A percentile compares a stretch with the other conserved stretches of the same genome.
These are phyloP conservation scores for Aspergillus proliferans DNA, from an alignment of 2,329 filamentous ascomycete genomes.

Conservation along the genomic window DNA sequence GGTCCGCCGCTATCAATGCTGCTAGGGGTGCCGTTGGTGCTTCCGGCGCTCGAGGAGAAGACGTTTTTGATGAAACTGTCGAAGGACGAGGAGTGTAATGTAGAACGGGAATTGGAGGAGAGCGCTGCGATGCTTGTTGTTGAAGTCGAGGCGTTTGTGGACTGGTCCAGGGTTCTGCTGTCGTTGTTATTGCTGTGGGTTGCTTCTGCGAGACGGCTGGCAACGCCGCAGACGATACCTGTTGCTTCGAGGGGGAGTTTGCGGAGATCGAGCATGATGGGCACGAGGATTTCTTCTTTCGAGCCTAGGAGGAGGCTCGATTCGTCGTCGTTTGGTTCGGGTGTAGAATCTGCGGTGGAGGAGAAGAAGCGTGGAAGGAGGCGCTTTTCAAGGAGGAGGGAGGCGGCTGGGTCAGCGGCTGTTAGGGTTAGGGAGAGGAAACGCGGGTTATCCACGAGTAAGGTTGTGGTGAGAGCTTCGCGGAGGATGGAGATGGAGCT, in stretches of 20 bases:
- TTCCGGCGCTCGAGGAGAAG: constrained; percentile 9
- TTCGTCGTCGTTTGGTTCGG: constrained; percentile 31
- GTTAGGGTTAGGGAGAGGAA: constrained; percentile 45
- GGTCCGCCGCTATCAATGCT: not conserved
- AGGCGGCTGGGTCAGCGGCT: constrained; percentile 40
- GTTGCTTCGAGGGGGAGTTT: constrained; percentile 79
- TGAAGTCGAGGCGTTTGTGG: not conserved
- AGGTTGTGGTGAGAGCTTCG: constrained; percentile 30
- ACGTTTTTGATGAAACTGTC: constrained; percentile 8
- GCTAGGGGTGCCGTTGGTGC: constrained; percentile 2
- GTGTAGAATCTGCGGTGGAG: constrained; percentile 40
- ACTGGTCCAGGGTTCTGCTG: not conserved
- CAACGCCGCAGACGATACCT: constrained; percentile 91
- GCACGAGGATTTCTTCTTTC: constrained; percentile 63
- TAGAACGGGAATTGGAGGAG: constrained; percentile 11
- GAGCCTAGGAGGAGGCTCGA: constrained; percentile 70
- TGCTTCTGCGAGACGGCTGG: constrained; percentile 71
- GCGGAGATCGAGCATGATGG: constrained; percentile 81
- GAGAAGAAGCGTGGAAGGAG: constrained; percentile 55
- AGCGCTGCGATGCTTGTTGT: constrained; percentile 10
- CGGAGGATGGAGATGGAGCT: constrained; percentile 35
- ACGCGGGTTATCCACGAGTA: constrained; percentile 39
- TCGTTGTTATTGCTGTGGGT: constrained; percentile 47
- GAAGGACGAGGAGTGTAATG: constrained; percentile 10
- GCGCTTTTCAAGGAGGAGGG: constrained; percentile 40